These are phyloP conservation scores for Cutaneotrichosporon sp. DNA, from an alignment of 1,284 basidiomycete genomes.

Conservation along the genomic window DNA sequence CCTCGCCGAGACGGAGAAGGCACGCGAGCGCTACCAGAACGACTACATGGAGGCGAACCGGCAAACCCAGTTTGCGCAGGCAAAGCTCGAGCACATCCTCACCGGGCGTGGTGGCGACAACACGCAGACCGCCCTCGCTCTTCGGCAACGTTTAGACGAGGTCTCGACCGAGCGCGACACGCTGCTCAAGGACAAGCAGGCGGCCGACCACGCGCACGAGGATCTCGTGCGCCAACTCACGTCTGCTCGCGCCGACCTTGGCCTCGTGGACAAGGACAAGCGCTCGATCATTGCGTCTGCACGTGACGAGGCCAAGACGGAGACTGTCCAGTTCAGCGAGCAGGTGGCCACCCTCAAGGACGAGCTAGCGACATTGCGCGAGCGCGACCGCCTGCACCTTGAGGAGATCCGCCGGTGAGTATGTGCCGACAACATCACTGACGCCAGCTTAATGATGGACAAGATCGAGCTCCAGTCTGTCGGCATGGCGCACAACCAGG, in stretches of 20 bases:
- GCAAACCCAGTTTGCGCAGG: slow-evolving; percentile 76
- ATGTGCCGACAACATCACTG: neutral
- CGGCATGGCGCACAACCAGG: slow-evolving; percentile 79
- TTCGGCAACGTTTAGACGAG: slow-evolving; percentile 84
- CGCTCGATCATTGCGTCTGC: slow-evolving; percentile 46
- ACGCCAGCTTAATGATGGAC: slow-evolving; percentile 69
- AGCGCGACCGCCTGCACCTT: slow-evolving; percentile 87
- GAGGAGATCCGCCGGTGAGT: slow-evolving; percentile 74
- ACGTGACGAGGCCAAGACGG: slow-evolving; percentile 83
- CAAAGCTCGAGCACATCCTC: slow-evolving; percentile 82
- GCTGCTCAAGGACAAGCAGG: slow-evolving; percentile 61
- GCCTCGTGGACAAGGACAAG: slow-evolving; percentile 56
- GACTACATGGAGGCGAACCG: slow-evolving; percentile 85
- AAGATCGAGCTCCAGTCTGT: slow-evolving; percentile 88
- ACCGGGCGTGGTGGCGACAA: slow-evolving; percentile 79
- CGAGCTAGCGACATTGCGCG: slow-evolving; percentile 70
- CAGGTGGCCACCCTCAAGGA: slow-evolving; percentile 67
- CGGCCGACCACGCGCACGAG: slow-evolving; percentile 62
- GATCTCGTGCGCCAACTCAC: slow-evolving; percentile 69
- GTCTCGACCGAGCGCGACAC: slow-evolving; percentile 77
- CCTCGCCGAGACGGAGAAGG: slow-evolving; percentile 83
- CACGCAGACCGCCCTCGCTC: slow-evolving; percentile 79
- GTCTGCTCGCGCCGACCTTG: slow-evolving; percentile 76
- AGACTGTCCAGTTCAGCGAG: slow-evolving; percentile 72
- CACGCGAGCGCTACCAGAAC: slow-evolving; percentile 84